These are phyloP conservation scores for Aureoboletus auriporus DNA, from an alignment of 768 basidiomycete genomes.

Conservation along the genomic window DNA sequence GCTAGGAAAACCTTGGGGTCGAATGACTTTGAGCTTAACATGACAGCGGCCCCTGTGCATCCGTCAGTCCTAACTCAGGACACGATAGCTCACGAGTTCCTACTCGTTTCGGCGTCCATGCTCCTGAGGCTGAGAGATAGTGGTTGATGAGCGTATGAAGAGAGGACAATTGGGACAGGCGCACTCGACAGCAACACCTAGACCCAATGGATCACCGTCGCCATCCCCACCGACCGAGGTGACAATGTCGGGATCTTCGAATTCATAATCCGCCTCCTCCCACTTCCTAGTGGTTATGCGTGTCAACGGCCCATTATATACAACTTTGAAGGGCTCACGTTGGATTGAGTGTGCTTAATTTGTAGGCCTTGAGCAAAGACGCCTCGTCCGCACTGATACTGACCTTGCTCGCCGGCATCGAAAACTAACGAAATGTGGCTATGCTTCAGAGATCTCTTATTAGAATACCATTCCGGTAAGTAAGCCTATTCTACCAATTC, in stretches of 20 bases:
- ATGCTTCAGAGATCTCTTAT: background rate
- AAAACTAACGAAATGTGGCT: conserved; percentile 10
- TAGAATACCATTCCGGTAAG: too few relatives aligned
- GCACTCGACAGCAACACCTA: conserved; percentile 63
- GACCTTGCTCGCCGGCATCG: conserved; percentile 41
- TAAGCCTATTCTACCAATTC: too few relatives aligned
- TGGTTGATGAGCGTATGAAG: conserved; percentile 1
- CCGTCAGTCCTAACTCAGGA: conserved; percentile 7
- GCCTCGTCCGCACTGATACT: conserved; percentile 78
- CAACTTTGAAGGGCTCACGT: conserved; percentile 43
- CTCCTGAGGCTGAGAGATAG: conserved; percentile 46
- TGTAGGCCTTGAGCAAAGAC: conserved; percentile 82
- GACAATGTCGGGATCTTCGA: conserved; percentile 69
- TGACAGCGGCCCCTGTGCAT: conserved; percentile 65
- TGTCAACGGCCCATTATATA: conserved; percentile 3
- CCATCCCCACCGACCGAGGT: conserved; percentile 54
- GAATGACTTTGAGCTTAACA: conserved; percentile 91
- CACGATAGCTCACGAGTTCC: conserved; percentile 13
- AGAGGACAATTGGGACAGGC: conserved; percentile 14
- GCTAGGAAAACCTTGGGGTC: conserved; percentile 94
- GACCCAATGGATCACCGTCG: conserved; percentile 75
- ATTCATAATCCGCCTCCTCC: conserved; percentile 87
- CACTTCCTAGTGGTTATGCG: conserved; percentile 53
- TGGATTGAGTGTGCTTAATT: conserved; percentile 72
- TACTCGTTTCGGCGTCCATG: conserved; percentile 77